Conservation (phyloP, 2,329 filamentous ascomycete species). For the Endocalyx cinctus region DNA sequence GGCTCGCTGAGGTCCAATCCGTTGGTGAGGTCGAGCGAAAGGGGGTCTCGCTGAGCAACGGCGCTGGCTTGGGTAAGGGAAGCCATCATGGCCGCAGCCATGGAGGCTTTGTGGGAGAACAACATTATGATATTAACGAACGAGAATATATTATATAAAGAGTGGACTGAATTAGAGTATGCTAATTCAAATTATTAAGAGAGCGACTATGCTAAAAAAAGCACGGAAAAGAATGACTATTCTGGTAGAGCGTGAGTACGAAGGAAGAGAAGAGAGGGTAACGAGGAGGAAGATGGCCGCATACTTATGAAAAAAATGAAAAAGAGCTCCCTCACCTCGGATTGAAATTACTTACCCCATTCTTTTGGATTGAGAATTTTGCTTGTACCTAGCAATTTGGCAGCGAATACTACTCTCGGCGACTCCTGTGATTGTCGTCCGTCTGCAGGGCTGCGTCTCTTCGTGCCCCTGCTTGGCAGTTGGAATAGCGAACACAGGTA, state of each 20-base stretch:
- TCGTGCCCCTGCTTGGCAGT: too few relatives aligned
- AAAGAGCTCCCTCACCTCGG: too few relatives aligned
- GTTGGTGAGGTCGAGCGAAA: constrained; percentile 10
- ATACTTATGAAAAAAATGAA: too few relatives aligned
- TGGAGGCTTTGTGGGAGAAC: background rate
- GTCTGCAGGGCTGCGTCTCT: too few relatives aligned
- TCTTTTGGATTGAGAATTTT: too few relatives aligned
- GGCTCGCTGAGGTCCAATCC: constrained; percentile 16
- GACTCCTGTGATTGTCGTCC: too few relatives aligned
- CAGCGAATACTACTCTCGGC: too few relatives aligned
- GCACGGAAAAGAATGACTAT: constrained; percentile 19
- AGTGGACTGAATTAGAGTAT: constrained; percentile 24
- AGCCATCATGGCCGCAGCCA: constrained; percentile 26
- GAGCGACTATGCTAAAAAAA: constrained; percentile 20
- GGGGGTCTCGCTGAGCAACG: constrained; percentile 7
- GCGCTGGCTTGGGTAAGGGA: constrained; percentile 21
- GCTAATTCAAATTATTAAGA: constrained; percentile 16
- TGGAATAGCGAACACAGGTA: too few relatives aligned
- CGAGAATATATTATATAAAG: constrained; percentile 19
- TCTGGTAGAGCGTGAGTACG: too few relatives aligned
- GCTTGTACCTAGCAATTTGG: too few relatives aligned
- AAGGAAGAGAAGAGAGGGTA: constrained; percentile 10
- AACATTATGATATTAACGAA: too few relatives aligned
- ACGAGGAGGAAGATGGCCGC: constrained; percentile 10
- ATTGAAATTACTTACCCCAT: too few relatives aligned